Percentiles rank a stretch among this genome's conserved stretches.
phyloP scores from a whole-genome alignment of 495 filamentous ascomycete genomes.

The Podospora conica region DNA sequence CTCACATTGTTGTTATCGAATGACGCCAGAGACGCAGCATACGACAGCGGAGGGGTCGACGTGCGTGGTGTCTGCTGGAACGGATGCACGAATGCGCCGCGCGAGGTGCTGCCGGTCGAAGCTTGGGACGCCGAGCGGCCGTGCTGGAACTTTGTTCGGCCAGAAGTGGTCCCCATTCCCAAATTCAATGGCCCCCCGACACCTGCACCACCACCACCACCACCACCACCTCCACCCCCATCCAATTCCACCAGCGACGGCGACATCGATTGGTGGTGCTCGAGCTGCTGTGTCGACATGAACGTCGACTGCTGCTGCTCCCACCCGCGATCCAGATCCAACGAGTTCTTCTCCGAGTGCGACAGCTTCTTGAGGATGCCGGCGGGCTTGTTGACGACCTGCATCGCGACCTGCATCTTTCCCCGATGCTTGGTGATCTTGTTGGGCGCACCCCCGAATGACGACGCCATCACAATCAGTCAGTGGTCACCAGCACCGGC shows the following conservation, averaged over 20 bases:
- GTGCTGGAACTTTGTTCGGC: constrained; percentile 36
- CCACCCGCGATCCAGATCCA: constrained; percentile 48
- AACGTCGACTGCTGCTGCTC: too few relatives aligned
- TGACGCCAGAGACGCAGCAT: constrained; percentile 46
- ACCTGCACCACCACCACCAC: neutral
- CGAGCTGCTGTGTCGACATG: constrained; percentile 31
- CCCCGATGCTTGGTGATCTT: constrained; percentile 40
- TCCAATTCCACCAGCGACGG: neutral
- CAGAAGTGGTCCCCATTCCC: constrained; percentile 10
- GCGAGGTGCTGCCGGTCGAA: constrained; percentile 39
- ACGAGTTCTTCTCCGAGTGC: constrained; percentile 47
- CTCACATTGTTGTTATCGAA: constrained; percentile 41
- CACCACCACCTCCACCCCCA: neutral
- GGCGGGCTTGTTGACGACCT: constrained; percentile 41
- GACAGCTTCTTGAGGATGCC: constrained; percentile 47
- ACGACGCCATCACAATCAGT: constrained; percentile 31
- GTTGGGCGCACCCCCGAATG: constrained; percentile 25
- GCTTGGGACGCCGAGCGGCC: constrained; percentile 47
- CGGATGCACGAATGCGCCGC: constrained; percentile 48
- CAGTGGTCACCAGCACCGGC: neutral
- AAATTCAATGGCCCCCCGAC: neutral
- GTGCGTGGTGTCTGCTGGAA: constrained; percentile 54
- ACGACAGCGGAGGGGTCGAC: constrained; percentile 49
- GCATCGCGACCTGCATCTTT: constrained; percentile 33
- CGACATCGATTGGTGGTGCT: constrained; percentile 16